Conservation (phyloP, 805 yeast species). For the Kluyveromyces aestuarii region DNA sequence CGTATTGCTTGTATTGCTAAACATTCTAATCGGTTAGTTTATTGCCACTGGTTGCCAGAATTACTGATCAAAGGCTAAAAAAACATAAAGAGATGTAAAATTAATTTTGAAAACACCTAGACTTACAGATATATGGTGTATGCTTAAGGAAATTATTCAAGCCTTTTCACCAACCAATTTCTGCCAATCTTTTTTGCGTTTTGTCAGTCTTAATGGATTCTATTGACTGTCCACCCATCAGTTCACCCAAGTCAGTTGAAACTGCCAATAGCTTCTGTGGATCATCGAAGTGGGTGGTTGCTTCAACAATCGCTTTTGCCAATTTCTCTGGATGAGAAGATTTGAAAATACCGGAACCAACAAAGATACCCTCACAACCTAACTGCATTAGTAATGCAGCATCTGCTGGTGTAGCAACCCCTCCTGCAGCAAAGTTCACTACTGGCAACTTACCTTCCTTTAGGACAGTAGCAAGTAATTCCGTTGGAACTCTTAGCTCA, state of each 20-base stretch:
- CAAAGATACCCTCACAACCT: slow-evolving; percentile 74
- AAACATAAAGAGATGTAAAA: too few species aligned
- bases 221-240: slow-evolving; percentile 66
- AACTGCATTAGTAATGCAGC: slow-evolving; percentile 78
- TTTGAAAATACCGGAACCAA: slow-evolving; percentile 73
- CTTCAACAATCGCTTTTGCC: slow-evolving; percentile 72
- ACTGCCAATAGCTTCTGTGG: slow-evolving; percentile 51
- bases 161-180: slow-evolving; percentile 47
- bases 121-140: too few species aligned
- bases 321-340: slow-evolving; percentile 62
- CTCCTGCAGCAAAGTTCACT: slow-evolving; percentile 84
- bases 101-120: too few species aligned
- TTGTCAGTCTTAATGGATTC: slow-evolving; percentile 34
- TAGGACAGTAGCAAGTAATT: slow-evolving; percentile 35
- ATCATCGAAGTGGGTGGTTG: slow-evolving; percentile 62
- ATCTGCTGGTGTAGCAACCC: slow-evolving; percentile 82
- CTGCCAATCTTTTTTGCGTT: slow-evolving; percentile 29
- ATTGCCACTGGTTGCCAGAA: too few species aligned
- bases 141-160: too few species aligned
- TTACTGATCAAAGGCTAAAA: too few species aligned
- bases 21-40: too few species aligned
- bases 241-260: slow-evolving; percentile 63
- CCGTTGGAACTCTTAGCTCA: slow-evolving; percentile 50
- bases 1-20: not conserved
- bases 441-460: slow-evolving; percentile 61